Evolutionary conservation across 2,329 filamentous ascomycete species (phyloP).

Genomic region (Scopulariopsis brevicaulis): DNA sequence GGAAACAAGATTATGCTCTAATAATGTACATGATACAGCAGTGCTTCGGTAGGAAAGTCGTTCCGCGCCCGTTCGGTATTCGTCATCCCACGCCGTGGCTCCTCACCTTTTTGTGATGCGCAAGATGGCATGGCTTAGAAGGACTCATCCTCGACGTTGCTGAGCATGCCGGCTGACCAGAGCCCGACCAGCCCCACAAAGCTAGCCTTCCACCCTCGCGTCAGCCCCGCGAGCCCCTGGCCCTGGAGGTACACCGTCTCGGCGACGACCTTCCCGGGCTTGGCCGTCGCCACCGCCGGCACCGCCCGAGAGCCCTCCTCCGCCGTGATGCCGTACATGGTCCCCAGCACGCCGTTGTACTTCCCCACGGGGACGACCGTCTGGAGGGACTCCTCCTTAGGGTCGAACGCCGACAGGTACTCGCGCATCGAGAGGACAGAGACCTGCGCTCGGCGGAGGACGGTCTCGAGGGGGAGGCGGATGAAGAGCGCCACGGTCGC

Average conservation of each 20-base stretch:
- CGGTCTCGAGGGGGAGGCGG: slow-evolving; percentile 84
- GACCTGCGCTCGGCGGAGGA: slow-evolving; percentile 80
- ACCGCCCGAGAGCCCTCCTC: slow-evolving; percentile 59
- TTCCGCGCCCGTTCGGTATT: background rate
- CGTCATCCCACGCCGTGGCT: background rate
- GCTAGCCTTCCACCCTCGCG: slow-evolving; percentile 66
- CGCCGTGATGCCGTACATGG: slow-evolving; percentile 75
- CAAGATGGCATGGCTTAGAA: background rate
- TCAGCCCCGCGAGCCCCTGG: slow-evolving; percentile 57
- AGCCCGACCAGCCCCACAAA: slow-evolving; percentile 68
- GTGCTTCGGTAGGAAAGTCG: background rate
- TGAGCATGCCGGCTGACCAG: slow-evolving; percentile 57
- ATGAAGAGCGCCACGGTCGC: slow-evolving; percentile 72
- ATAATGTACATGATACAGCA: background rate
- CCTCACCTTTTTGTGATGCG: background rate
- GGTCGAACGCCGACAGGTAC: slow-evolving; percentile 37
- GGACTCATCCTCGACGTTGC: slow-evolving; percentile 29
- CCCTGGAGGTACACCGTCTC: slow-evolving; percentile 43
- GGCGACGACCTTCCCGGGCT: background rate
- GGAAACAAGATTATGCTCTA: background rate
- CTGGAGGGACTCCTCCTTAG: slow-evolving; percentile 35
- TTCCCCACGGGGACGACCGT: slow-evolving; percentile 71
- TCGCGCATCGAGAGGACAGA: slow-evolving; percentile 49
- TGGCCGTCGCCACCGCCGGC: slow-evolving; percentile 1
- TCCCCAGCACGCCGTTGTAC: slow-evolving; percentile 81